Conservation (phyloP, 2,329 filamentous ascomycete genomes). For the Fusarium austroafricanum region DNA sequence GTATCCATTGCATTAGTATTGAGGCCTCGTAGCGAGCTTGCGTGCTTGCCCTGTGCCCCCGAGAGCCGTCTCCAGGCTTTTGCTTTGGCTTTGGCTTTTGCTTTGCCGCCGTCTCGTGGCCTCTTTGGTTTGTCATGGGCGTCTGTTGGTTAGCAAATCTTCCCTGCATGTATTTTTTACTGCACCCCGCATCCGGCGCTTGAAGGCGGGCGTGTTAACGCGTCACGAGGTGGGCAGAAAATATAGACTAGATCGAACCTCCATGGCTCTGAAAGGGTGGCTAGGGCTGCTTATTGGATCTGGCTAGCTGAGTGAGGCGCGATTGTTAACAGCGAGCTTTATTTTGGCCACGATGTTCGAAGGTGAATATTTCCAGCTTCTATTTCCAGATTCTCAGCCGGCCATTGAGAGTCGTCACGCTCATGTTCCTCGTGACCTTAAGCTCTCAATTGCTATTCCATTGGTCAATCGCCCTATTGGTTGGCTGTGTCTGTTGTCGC, state of each 20-base stretch:
- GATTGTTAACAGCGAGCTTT: slow-evolving; percentile 7
- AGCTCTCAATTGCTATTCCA: slow-evolving; percentile 1
- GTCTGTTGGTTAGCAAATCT: slow-evolving; percentile 44
- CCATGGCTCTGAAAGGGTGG: slow-evolving; percentile 19
- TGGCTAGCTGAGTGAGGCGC: slow-evolving; percentile 19
- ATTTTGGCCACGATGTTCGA: slow-evolving; percentile 23
- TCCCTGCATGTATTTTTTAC: slow-evolving; percentile 28
- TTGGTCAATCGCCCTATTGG: background rate
- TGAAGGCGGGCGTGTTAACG: slow-evolving; percentile 38
- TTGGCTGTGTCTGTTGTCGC: background rate
- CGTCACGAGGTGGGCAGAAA: slow-evolving; percentile 45
- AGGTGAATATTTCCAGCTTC: slow-evolving; percentile 16
- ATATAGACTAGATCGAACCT: slow-evolving; percentile 25
- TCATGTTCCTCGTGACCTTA: slow-evolving; percentile 10
- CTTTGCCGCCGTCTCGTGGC: slow-evolving; percentile 42
- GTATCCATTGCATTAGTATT: slow-evolving; percentile 31
- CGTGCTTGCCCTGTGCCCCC: slow-evolving; percentile 32
- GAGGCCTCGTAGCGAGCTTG: slow-evolving; percentile 16
- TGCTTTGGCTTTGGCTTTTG: slow-evolving; percentile 11
- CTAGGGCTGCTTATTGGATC: slow-evolving; percentile 11
- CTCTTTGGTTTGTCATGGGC: slow-evolving; percentile 45
- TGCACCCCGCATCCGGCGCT: slow-evolving; percentile 47
- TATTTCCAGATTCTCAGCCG: slow-evolving; percentile 2
- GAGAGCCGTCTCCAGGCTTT: slow-evolving; percentile 24
- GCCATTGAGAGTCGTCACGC: slow-evolving; percentile 7